Evolutionary conservation across 371 early-diverging fungal species (phyloP).

Genomic region (Catenaria anguillulae): DNA sequence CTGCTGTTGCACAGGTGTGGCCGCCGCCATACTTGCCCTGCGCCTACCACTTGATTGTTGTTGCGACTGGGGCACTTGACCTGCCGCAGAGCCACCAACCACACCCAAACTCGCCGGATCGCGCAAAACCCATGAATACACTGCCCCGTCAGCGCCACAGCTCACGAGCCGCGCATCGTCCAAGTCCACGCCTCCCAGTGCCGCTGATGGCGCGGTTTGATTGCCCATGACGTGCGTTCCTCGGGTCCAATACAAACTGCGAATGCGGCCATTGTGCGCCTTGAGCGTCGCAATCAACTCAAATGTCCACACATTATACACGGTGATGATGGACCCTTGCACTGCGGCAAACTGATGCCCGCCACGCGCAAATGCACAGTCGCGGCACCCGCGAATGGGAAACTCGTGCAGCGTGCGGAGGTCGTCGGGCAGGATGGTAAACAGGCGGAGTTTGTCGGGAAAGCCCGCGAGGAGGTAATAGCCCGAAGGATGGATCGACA

Average conservation of each 20-base stretch:
- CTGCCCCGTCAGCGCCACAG: slow-evolving; percentile 20
- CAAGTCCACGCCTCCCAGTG: neutral
- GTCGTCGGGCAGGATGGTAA: slow-evolving; percentile 38
- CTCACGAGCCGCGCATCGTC: slow-evolving; percentile 34
- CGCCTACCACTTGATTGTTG: no score
- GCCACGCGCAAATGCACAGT: slow-evolving; percentile 36
- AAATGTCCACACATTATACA: slow-evolving; percentile 23
- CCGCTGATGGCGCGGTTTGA: neutral
- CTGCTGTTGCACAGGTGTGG: no score
- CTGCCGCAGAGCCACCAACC: no score
- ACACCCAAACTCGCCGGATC: no score
- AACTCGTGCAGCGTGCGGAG: slow-evolving; percentile 34
- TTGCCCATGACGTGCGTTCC: neutral
- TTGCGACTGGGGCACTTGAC: no score
- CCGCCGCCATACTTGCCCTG: no score
- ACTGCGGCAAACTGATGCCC: slow-evolving; percentile 15
- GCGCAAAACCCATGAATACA: slow-evolving; percentile 13
- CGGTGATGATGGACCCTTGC: slow-evolving; percentile 10
- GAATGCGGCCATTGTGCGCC: slow-evolving; percentile 38
- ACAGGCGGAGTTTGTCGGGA: slow-evolving; percentile 34
- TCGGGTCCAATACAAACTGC: slow-evolving; percentile 27
- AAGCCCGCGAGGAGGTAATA: slow-evolving; percentile 39
- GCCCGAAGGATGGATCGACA: slow-evolving; percentile 32
- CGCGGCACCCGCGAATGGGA: slow-evolving; percentile 33
- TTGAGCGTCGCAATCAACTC: slow-evolving; percentile 32